Percentiles rank a stretch among this genome's conserved stretches.
Evolutionary conservation across 202 grass and related monocot species (phyloP).

Genomic region (Zizania palustris): DNA sequence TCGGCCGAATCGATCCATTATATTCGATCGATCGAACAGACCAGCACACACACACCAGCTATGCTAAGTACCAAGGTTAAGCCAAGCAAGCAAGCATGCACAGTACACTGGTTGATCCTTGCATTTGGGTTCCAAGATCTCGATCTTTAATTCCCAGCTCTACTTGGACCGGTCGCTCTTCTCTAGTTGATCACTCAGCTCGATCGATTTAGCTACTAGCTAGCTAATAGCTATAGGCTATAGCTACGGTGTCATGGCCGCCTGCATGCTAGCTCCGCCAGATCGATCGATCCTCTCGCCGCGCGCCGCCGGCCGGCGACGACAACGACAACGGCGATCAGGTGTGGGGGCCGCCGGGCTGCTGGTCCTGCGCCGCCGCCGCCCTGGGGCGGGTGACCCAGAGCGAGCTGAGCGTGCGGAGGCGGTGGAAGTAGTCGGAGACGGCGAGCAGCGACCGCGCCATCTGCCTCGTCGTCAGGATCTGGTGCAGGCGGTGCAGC

Average conservation of each 20-base stretch:
- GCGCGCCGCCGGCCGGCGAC: too few relatives aligned
- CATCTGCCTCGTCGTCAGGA: constrained; percentile 85
- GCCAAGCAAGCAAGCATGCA: background rate
- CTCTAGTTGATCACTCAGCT: too few relatives aligned
- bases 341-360: constrained; percentile 41
- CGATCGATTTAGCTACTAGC: too few relatives aligned
- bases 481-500: constrained; percentile 78
- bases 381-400: constrained; percentile 70
- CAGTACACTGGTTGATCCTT: background rate
- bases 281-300: too few relatives aligned
- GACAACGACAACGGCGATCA: background rate
- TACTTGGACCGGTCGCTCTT: too few relatives aligned
- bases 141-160: too few relatives aligned
- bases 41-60: too few relatives aligned
- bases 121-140: too few relatives aligned
- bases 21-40: background rate
- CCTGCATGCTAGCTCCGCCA: too few relatives aligned
- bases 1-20: background rate
- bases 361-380: constrained; percentile 34
- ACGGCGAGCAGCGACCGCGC: constrained; percentile 80
- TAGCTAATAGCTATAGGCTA: too few relatives aligned
- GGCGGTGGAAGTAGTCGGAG: constrained; percentile 80
- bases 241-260: too few relatives aligned
- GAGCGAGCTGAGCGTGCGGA: constrained; percentile 85
- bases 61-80: too few relatives aligned